Percentiles rank a stretch among this genome's conserved stretches.
Evolutionary conservation across 73 alveolate genomes (phyloP).

Genomic region (Paramecium primaurelia): DNA sequence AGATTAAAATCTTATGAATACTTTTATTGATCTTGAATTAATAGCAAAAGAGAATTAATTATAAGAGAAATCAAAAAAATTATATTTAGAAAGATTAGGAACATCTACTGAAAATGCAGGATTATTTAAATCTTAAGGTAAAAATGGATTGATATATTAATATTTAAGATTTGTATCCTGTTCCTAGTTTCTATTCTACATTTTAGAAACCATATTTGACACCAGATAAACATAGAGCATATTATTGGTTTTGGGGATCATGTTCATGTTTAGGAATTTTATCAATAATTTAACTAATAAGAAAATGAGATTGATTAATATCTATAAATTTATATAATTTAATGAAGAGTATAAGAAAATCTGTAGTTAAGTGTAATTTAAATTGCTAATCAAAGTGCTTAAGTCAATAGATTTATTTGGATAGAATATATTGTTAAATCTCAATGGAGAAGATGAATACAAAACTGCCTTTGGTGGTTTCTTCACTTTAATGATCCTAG

Average conservation of each 20-base stretch:
- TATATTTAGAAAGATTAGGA: conserved; percentile 39
- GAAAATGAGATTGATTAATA: not conserved
- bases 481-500: not conserved
- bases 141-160: not conserved
- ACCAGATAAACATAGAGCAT: conserved; percentile 55
- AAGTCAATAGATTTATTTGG: not conserved
- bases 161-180: conserved; percentile 42
- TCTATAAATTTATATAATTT: not conserved
- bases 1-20: conserved; percentile 21
- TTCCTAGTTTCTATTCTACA: conserved; percentile 29
- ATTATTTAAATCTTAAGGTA: conserved; percentile 22
- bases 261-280: conserved; percentile 49
- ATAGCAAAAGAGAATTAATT: not conserved
- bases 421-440: not conserved
- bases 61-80: not conserved
- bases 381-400: not conserved
- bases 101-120: not conserved
- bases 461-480: conserved; percentile 9
- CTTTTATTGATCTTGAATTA: conserved; percentile 45
- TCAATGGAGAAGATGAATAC: conserved; percentile 8
- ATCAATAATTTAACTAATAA: not conserved
- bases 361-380: not conserved
- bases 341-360: not conserved
- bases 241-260: conserved; percentile 62
- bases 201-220: conserved; percentile 53